A percentile compares a stretch with the other conserved stretches of the same genome.
Conservation (phyloP, 805 yeast species). For the Tetrapisispora namnaoensis region DNA sequence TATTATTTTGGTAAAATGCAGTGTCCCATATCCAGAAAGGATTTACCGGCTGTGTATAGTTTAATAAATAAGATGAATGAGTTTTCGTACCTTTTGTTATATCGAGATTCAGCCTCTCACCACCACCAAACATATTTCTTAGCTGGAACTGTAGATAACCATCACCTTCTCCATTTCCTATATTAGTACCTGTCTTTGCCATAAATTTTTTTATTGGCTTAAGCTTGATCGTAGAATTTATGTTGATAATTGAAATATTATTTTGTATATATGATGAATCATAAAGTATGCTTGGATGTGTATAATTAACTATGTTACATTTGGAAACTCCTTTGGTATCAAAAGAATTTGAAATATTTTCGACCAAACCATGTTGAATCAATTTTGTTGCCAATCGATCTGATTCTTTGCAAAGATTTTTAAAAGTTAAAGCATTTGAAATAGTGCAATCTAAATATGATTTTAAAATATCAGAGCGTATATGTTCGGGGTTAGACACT, state of each 20-base stretch:
- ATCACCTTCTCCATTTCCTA: slow-evolving; percentile 92
- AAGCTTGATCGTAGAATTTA: slow-evolving; percentile 27
- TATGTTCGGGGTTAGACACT: slow-evolving; percentile 10
- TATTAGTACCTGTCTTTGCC: slow-evolving; percentile 89
- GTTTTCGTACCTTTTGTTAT: slow-evolving; percentile 54
- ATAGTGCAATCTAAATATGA: slow-evolving; percentile 23
- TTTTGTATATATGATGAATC: neutral
- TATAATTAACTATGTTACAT: neutral
- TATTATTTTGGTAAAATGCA: slow-evolving; percentile 39
- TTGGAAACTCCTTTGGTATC: slow-evolving; percentile 5
- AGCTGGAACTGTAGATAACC: slow-evolving; percentile 72
- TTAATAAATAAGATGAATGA: slow-evolving; percentile 43
- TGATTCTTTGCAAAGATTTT: slow-evolving; percentile 18
- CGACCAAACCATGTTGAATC: slow-evolving; percentile 21
- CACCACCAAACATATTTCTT: slow-evolving; percentile 57
- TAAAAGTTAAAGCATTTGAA: slow-evolving; percentile 16
- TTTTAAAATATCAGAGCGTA: slow-evolving; percentile 18
- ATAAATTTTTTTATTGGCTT: slow-evolving; percentile 58
- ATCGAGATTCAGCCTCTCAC: slow-evolving; percentile 48
- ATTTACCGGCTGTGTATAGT: slow-evolving; percentile 42
- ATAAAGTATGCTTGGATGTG: neutral
- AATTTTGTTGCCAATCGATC: slow-evolving; percentile 23
- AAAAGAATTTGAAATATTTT: slow-evolving; percentile 13
- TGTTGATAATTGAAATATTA: slow-evolving; percentile 15
- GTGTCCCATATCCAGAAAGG: slow-evolving; percentile 46